A percentile compares a stretch with the other conserved stretches of the same genome.
Evolutionary conservation across 768 basidiomycete genomes (phyloP).

Genomic region (Lactifluus piperatus): DNA sequence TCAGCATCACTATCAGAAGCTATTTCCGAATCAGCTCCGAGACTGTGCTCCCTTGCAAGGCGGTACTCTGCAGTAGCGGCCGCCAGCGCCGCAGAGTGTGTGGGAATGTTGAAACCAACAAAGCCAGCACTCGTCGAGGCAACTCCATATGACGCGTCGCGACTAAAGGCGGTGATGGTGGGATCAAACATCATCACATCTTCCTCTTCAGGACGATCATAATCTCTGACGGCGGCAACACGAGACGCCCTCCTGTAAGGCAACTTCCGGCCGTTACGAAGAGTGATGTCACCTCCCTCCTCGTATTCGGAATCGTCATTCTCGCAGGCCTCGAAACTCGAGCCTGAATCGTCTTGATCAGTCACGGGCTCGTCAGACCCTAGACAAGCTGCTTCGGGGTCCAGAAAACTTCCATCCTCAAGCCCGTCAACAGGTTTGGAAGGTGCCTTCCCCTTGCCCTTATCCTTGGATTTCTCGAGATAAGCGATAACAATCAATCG

Average conservation of each 20-base stretch:
- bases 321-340: conserved; percentile 38
- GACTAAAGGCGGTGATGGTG: conserved; percentile 48
- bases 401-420: conserved; percentile 31
- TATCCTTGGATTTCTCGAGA: conserved; percentile 10
- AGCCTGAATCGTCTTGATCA: conserved; percentile 14
- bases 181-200: conserved; percentile 41
- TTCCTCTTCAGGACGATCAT: conserved; percentile 22
- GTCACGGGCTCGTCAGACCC: conserved; percentile 11
- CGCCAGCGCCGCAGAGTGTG: conserved; percentile 34
- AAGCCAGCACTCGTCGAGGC: conserved; percentile 23
- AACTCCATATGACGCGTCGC: conserved; percentile 22
- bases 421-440: not conserved
- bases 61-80: conserved; percentile 52
- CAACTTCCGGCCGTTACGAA: conserved; percentile 1
- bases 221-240: not conserved
- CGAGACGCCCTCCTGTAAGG: not conserved
- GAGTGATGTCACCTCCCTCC: conserved; percentile 2
- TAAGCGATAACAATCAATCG: conserved; percentile 11
- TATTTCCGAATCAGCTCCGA: conserved; percentile 22
- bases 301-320: conserved; percentile 36
- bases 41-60: conserved; percentile 25
- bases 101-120: conserved; percentile 30
- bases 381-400: conserved; percentile 45
- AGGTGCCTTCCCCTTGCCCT: conserved; percentile 13
- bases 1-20: conserved; percentile 6